Percentiles rank a stretch among this genome's conserved stretches.
Conservation (phyloP, 345 rosid species). For the Pugionium cornutum region DNA sequence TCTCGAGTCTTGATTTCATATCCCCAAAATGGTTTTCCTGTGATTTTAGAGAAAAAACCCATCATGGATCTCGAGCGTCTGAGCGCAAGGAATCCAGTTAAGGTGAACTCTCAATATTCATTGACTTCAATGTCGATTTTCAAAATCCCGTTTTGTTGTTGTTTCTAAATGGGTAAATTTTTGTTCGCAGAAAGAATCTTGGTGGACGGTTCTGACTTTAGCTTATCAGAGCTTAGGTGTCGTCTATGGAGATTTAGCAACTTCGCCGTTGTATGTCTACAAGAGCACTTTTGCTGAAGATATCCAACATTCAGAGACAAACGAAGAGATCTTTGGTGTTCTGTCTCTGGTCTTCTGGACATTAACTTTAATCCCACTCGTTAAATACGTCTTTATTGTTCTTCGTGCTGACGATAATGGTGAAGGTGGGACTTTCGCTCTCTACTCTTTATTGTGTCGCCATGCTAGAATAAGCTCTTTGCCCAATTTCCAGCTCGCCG, state of each 20-base stretch:
- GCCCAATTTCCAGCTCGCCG: conserved; percentile 82
- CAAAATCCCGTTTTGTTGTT: conserved; percentile 23
- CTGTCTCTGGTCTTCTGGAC: conserved; percentile 86
- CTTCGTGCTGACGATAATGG: conserved; percentile 89
- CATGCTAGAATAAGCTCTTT: conserved; percentile 73
- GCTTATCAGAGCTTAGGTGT: conserved; percentile 89
- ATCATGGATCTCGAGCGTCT: conserved; percentile 69
- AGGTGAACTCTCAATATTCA: conserved; percentile 41
- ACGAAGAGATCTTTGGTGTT: conserved; percentile 64
- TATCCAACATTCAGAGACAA: no score
- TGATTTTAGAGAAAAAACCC: conserved; percentile 36
- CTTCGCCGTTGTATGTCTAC: conserved; percentile 83
- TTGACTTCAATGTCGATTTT: neutral
- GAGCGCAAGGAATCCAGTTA: conserved; percentile 47
- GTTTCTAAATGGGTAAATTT: conserved; percentile 14
- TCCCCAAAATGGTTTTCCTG: neutral
- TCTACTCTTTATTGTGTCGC: conserved; percentile 73
- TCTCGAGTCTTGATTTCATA: neutral
- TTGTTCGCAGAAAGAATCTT: conserved; percentile 63
- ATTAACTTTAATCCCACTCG: conserved; percentile 64
- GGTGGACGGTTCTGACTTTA: conserved; percentile 72
- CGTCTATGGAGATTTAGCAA: conserved; percentile 86
- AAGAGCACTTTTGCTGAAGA: conserved; percentile 67
- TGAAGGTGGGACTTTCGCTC: conserved; percentile 89
- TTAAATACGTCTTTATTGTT: conserved; percentile 78